These are phyloP conservation scores for Aspergillus cavernicola DNA, from an alignment of 495 filamentous ascomycete genomes.

Conservation along the genomic window DNA sequence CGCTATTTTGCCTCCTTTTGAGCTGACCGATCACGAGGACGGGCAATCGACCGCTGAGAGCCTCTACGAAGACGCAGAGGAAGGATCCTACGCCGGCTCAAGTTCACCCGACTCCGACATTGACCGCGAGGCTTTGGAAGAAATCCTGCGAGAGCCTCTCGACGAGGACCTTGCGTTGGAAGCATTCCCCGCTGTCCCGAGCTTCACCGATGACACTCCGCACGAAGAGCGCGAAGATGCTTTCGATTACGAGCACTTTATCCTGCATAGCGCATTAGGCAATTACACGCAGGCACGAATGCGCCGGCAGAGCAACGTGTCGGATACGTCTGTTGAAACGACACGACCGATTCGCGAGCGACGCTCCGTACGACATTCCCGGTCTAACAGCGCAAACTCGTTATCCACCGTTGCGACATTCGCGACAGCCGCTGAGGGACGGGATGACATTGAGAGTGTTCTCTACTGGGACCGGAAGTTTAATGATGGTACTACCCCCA, in stretches of 20 bases:
- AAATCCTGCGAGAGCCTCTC: constrained; percentile 41
- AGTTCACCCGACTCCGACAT: constrained; percentile 47
- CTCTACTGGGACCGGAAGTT: constrained; percentile 43
- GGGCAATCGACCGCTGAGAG: constrained; percentile 45
- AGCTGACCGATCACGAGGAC: constrained; percentile 24
- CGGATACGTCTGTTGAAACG: constrained; percentile 72
- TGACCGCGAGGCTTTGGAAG: constrained; percentile 46
- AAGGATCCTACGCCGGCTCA: constrained; percentile 31
- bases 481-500: constrained; percentile 32
- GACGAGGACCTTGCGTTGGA: constrained; percentile 28
- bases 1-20: constrained; percentile 1
- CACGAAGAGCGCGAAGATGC: constrained; percentile 97
- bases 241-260: constrained; percentile 96
- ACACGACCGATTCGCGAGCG: constrained; percentile 43
- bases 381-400: constrained; percentile 61
- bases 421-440: constrained; percentile 70
- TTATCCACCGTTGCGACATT: constrained; percentile 77
- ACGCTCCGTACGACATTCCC: constrained; percentile 28
- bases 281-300: constrained; percentile 50
- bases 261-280: constrained; percentile 87
- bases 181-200: constrained; percentile 21
- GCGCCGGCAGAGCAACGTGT: constrained; percentile 55
- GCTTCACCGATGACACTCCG: constrained; percentile 34
- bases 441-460: constrained; percentile 38
- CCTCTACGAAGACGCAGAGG: constrained; percentile 58